A percentile compares a stretch with the other conserved stretches of the same genome.
Conservation (phyloP, 2,329 filamentous ascomycete genomes). For the Aspergillus terreus region DNA sequence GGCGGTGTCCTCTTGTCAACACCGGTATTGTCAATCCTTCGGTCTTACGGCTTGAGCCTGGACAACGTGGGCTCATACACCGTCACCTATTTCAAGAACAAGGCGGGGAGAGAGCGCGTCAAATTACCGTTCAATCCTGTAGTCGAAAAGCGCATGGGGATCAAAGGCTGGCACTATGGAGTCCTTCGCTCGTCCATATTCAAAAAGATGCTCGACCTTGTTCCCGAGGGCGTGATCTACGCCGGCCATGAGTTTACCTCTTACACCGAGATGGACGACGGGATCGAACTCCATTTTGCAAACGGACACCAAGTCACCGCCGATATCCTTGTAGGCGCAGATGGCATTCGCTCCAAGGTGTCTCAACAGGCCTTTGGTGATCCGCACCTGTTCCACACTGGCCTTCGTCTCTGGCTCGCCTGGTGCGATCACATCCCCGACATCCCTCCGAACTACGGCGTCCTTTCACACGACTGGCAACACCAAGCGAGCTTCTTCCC, state of each 20-base stretch:
- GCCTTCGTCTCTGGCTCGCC: conserved; percentile 17
- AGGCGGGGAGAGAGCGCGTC: conserved; percentile 11
- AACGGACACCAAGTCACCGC: conserved; percentile 1
- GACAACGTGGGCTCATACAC: conserved; percentile 13
- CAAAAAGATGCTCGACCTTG: conserved; percentile 16
- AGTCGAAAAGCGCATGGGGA: too few relatives aligned
- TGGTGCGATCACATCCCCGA: conserved; percentile 18
- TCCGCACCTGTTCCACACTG: conserved; percentile 14
- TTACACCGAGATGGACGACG: too few relatives aligned
- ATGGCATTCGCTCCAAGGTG: conserved; percentile 16
- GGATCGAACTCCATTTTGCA: too few relatives aligned
- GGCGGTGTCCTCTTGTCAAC: too few relatives aligned
- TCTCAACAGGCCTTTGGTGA: conserved; percentile 18
- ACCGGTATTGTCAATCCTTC: too few relatives aligned
- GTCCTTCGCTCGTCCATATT: conserved; percentile 18
- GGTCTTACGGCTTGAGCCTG: not conserved
- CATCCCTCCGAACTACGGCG: conserved; percentile 7
- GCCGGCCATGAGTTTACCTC: conserved; percentile 9
- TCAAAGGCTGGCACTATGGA: conserved; percentile 18
- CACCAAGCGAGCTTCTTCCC: conserved; percentile 19
- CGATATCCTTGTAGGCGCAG: conserved; percentile 15
- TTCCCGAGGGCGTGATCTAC: conserved; percentile 12
- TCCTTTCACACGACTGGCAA: conserved; percentile 15
- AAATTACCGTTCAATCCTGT: conserved; percentile 12
- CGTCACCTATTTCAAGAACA: conserved; percentile 12